Base-by-base conservation (phyloP, 2,329 filamentous ascomycete genomes). In the Colletotrichum paranaense region DNA sequence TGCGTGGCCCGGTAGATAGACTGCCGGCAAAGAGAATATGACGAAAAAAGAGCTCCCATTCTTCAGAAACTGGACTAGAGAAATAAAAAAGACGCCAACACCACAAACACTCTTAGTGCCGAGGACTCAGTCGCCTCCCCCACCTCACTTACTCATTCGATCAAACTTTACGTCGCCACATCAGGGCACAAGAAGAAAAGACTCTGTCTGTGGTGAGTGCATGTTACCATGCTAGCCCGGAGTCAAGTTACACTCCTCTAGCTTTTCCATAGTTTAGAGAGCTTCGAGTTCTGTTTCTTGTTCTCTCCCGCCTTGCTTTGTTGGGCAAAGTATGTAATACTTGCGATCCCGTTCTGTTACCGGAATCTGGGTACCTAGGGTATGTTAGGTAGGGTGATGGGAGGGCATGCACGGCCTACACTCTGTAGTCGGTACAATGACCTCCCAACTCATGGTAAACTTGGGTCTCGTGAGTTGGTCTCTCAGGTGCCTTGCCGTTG, bases 261-360 rank as follows among this genome's bases (percentile, higher is more conserved):
- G 64, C 57, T 62, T 68, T 16, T 42, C 60, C 46, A 22, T 42
- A 12, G 30, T n/a, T 19, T 9, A n/a, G 49, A 14, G 70, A 70
- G 59, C 59, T 65, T 65, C 58, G 14, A 46, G 35, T 62, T 60
- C 38, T 60, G 67, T 60, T 70, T 70, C 70, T 65, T 69, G 55
- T 69, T 72, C 59, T 46, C 46, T 59, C 53, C 63, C 60, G 67
- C 46, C 59, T 62, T 73, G 60, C 70, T 69, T 60, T 69, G 59
- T 60, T 65, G 32, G 67, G 59, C 42, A 55, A 58, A 64, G 70
- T 73, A 72, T 42, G 19, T 55, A 53, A 28, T n/a, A 22, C 46
- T 56, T n/a, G 60, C 32, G 5, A 19, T 49, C 7, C 16, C 42
- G 19, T 49, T 42, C 38, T 42, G 38, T 42, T 16, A 42, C 38